Evolutionary conservation across 768 basidiomycete species (phyloP).

Genomic region (Leccinum boreale): DNA sequence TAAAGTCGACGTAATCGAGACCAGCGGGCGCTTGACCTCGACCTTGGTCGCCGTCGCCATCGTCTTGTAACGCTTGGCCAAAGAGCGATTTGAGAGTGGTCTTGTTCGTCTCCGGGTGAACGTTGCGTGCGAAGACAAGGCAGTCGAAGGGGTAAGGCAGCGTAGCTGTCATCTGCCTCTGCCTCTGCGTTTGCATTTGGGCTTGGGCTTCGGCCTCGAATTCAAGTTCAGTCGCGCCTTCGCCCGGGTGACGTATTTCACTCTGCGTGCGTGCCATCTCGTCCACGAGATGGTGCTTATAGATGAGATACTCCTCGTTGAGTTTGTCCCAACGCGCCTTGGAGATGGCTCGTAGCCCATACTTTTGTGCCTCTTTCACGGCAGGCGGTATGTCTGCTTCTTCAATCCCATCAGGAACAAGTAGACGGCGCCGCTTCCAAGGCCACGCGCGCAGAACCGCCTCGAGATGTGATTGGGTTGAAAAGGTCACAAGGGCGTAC

Average conservation of each 20-base stretch:
- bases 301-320: constrained; percentile 66
- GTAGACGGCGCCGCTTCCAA: constrained; percentile 41
- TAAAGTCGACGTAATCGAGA: constrained; percentile 79
- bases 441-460: constrained; percentile 53
- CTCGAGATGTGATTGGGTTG: constrained; percentile 36
- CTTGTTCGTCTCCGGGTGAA: constrained; percentile 78
- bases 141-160: constrained; percentile 61
- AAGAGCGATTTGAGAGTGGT: constrained; percentile 69
- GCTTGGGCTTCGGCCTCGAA: not conserved
- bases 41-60: not conserved
- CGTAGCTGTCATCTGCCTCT: constrained; percentile 6
- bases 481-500: constrained; percentile 68
- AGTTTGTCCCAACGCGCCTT: constrained; percentile 63
- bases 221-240: not conserved
- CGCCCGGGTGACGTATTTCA: not conserved
- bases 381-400: not conserved
- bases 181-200: not conserved
- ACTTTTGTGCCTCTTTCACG: constrained; percentile 47
- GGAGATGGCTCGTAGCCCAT: constrained; percentile 55
- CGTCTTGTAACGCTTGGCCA: constrained; percentile 35
- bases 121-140: constrained; percentile 65
- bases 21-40: constrained; percentile 25
- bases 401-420: not conserved
- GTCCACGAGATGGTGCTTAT: constrained; percentile 53
- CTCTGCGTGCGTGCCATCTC: constrained; percentile 32